phyloP scores from a whole-genome alignment of 352 stramenopile species.

The Phytophthora pseudosyringae region DNA sequence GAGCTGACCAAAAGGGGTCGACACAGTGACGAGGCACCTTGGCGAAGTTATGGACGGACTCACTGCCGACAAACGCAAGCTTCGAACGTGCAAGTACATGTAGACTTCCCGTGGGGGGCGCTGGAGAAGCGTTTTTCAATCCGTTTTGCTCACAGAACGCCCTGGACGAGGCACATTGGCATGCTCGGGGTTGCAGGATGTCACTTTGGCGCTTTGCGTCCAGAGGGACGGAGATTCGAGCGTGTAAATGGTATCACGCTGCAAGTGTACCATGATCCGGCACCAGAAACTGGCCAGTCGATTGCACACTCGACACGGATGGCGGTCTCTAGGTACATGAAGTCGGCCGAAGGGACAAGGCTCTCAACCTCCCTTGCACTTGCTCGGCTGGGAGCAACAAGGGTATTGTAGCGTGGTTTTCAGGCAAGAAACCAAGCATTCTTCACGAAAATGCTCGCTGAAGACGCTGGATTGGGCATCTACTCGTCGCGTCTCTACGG shows the following conservation, averaged over 20 bases:
- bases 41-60: neutral
- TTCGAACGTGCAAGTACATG: neutral
- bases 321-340: too few species aligned
- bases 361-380: too few species aligned
- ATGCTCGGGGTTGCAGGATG: conserved; percentile 32
- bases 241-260: conserved; percentile 18
- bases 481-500: conserved; percentile 26
- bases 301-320: conserved; percentile 25
- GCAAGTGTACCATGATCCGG: neutral
- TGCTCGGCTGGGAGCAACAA: too few species aligned
- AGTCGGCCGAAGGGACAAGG: neutral
- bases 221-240: conserved; percentile 14
- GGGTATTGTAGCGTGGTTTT: neutral
- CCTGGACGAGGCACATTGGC: conserved; percentile 10
- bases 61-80: neutral
- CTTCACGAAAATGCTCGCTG: neutral
- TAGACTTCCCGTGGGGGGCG: too few species aligned
- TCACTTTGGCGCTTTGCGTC: conserved; percentile 29
- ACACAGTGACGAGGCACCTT: conserved; percentile 10
- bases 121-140: too few species aligned
- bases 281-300: conserved; percentile 24
- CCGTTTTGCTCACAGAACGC: conserved; percentile 1
- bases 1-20: conserved; percentile 3
- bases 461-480: conserved; percentile 10
- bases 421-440: neutral